Conservation (phyloP, 768 basidiomycete species). For the Scleroderma bovista region DNA sequence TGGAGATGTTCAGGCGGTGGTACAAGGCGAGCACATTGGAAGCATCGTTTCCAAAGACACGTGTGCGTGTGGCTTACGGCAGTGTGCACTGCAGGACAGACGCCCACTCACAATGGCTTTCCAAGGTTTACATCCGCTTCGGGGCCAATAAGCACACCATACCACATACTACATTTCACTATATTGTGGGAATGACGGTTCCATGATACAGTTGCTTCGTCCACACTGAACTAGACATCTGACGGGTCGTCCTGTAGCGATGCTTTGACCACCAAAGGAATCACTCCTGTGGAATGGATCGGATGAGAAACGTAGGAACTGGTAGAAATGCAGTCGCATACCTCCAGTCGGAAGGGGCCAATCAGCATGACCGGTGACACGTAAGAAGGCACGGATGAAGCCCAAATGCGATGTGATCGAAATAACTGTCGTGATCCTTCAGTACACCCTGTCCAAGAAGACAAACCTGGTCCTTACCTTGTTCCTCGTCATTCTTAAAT, state of each 20-base stretch:
- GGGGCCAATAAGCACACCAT: too few relatives aligned
- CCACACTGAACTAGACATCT: background rate
- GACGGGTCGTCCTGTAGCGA: background rate
- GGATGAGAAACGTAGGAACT: background rate
- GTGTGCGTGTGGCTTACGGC: too few relatives aligned
- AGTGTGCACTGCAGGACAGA: background rate
- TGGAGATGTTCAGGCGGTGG: background rate
- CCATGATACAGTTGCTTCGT: background rate
- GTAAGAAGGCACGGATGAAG: conserved; percentile 52
- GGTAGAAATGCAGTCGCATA: conserved; percentile 19
- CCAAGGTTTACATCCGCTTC: too few relatives aligned
- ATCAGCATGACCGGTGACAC: conserved; percentile 37
- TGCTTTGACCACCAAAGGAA: conserved; percentile 19
- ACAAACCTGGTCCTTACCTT: conserved; percentile 37
- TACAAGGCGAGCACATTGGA: background rate
- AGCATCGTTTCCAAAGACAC: too few relatives aligned
- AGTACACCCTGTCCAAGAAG: background rate
- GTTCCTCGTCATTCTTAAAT: conserved; percentile 40
- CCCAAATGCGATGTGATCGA: conserved; percentile 65
- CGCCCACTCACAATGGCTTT: too few relatives aligned
- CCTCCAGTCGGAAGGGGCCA: conserved; percentile 62
- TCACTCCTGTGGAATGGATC: conserved; percentile 13
- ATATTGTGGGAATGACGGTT: too few relatives aligned
- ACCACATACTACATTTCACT: background rate
- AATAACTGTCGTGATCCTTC: conserved; percentile 38